These are phyloP conservation scores for Xanthoparmelia taractica DNA, from an alignment of 495 filamentous ascomycete species.

Conservation along the genomic window DNA sequence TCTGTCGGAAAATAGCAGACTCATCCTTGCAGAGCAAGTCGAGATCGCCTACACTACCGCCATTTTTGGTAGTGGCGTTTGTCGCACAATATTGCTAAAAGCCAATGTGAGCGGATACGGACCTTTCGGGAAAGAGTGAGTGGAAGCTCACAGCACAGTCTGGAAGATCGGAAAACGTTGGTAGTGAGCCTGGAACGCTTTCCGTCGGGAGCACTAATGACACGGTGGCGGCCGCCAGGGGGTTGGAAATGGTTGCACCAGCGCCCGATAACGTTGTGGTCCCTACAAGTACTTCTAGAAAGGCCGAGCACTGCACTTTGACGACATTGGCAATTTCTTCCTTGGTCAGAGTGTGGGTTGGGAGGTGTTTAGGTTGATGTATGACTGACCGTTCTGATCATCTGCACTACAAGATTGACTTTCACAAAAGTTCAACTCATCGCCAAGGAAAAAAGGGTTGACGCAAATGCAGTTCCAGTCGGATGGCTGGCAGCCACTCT, in stretches of 20 bases:
- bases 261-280: background rate
- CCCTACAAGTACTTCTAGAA: background rate
- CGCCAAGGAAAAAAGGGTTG: background rate
- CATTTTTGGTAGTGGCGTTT: slow-evolving; percentile 2
- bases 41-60: background rate
- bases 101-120: background rate
- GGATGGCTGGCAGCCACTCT: background rate
- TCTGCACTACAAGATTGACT: background rate
- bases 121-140: background rate
- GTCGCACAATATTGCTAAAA: background rate
- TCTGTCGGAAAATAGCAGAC: background rate
- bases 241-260: background rate
- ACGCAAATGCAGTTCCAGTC: background rate
- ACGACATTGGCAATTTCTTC: background rate
- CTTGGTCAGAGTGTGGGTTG: background rate
- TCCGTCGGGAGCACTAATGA: background rate
- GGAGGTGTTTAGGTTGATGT: background rate
- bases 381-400: background rate
- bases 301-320: background rate
- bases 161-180: background rate
- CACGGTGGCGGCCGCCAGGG: background rate
- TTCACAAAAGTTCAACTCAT: background rate
- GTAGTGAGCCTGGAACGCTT: background rate
- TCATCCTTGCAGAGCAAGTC: background rate
- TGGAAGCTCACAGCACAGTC: background rate